Conservation (phyloP, 371 early-diverging fungal species). For the Conidiobolus incongruus region DNA sequence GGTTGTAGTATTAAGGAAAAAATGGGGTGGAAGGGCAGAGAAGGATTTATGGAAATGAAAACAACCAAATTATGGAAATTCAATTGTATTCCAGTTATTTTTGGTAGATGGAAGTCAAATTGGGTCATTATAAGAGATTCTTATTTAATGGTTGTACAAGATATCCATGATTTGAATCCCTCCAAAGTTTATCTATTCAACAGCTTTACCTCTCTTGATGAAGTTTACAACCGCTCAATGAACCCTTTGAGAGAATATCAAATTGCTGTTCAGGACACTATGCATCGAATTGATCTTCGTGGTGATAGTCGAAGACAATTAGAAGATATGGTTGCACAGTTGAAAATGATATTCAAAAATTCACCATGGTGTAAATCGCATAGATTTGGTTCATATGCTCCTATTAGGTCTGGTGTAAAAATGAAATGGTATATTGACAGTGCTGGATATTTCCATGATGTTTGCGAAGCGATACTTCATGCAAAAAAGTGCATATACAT, state of each 20-base stretch:
- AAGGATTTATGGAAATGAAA: conserved; percentile 34
- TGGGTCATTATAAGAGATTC: conserved; percentile 66
- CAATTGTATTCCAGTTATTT: background rate
- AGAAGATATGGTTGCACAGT: background rate
- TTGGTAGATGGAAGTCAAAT: conserved; percentile 24
- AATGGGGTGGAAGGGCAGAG: conserved; percentile 74
- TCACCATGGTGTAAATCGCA: conserved; percentile 11
- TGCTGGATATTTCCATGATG: conserved; percentile 56
- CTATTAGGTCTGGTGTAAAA: conserved; percentile 36
- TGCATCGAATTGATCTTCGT: background rate
- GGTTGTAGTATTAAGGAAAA: conserved; percentile 45
- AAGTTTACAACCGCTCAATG: background rate
- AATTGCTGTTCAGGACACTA: background rate
- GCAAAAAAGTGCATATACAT: conserved; percentile 63
- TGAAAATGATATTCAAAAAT: background rate
- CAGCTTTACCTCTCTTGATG: background rate
- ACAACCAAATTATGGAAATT: background rate
- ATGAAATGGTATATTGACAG: conserved; percentile 63
- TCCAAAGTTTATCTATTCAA: conserved; percentile 35
- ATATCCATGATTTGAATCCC: conserved; percentile 16
- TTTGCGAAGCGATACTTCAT: conserved; percentile 49
- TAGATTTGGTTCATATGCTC: conserved; percentile 61
- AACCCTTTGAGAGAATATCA: background rate
- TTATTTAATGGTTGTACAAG: conserved; percentile 16
- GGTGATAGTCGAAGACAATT: background rate